Base-by-base conservation (phyloP, 306 rosid genomes). In the Chamaecrista fasciculata region DNA sequence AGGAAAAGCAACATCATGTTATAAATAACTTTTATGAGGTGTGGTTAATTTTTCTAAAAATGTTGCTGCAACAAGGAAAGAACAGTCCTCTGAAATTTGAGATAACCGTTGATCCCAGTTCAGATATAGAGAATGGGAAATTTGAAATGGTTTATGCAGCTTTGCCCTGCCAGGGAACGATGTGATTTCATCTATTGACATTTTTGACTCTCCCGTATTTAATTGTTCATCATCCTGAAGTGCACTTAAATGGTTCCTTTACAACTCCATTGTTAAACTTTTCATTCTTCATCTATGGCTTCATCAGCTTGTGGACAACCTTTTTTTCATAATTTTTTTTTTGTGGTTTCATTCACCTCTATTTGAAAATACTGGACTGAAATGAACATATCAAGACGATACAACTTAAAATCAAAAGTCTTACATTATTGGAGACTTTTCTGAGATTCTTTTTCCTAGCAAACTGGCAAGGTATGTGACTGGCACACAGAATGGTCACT, bases 11-110 rank as follows among this genome's bases (percentile, higher is more conserved):
- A 29, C 18, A 7, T 71, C 47, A 9, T 34, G 66, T n/a, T 49
- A 70, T 46, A 43, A 62, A 62, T 2, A 67, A 82, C 81, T 73
- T 82, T 23, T 80, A 76, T 70, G 67, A 55, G 63, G 70, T 90
- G 15, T 92, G 95, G 96, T 78, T 86, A 59, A 72, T 92, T 66
- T 68, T 92, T 73, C 76, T 93, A 47, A 90, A 83, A 80, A 25
- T 81, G 67, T 76, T 88, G 82, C 76, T 90, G 81, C 81, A 74
- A 26, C 89, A 86, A 80, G 92, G 87, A 69, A 83, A 75, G 52
- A 92, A 90, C 66, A 67, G 85, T 31, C 88, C 96, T 62, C 68
- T 86, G 69, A 84, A 83, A 77, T 81, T 92, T 50, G 85, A 76
- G 80, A 81, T 90, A 52, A 23, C 15, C 34, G 86, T 86, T 64